Evolutionary conservation across 2,329 filamentous ascomycete genomes (phyloP), one percentile per base, ranked within the genome.

Genomic region (Colletotrichum gloeosporioides): DNA sequence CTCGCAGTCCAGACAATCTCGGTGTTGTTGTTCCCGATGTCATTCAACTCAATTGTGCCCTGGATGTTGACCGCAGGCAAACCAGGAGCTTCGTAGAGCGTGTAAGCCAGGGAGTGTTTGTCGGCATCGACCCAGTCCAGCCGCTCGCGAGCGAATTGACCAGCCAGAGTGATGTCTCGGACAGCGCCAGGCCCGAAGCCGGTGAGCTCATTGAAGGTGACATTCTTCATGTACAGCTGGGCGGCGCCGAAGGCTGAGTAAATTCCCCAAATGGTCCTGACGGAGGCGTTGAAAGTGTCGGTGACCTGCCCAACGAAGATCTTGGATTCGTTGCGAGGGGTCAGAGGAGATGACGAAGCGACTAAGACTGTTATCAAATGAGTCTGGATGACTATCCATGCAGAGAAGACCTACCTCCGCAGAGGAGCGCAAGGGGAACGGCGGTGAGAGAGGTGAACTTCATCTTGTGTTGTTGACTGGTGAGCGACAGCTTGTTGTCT

Each of bases 281-380:
- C 22, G 0, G 62, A 64, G 12, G 62, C 62, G 32, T 44, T 64
- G 62, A 64, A 64, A 15, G 62, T 64, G 32, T 64, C 62, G 15
- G 22, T 36, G 32, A 64, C 62, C n/a, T 64, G 62, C 29, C n/a
- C 62, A 22, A 64, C 34, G 62, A 64, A 64, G 31, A 44, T 64
- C 32, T 64, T 44, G 8, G 62, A 36, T 6, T 64, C 62, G 3
- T 64, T 64, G 6, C 29, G 4, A 22, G 59, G 4, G 18, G 59
- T 2, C 18, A 62, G 18, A 2, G 29, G 31, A 34, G 59, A 62
- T 25, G 59, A 2, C 12, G 59, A 62, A 7, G 2, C 27, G 4
- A 3, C 29, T 34, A 13, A n/a, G 1, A 31, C 12, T 62, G 6
- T 34, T 62, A 22, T 22, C 22, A 22, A 22, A 22, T 22, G 22